phyloP scores from a whole-genome alignment of 352 stramenopile genomes.

The Aphanomyces cochlioides region DNA sequence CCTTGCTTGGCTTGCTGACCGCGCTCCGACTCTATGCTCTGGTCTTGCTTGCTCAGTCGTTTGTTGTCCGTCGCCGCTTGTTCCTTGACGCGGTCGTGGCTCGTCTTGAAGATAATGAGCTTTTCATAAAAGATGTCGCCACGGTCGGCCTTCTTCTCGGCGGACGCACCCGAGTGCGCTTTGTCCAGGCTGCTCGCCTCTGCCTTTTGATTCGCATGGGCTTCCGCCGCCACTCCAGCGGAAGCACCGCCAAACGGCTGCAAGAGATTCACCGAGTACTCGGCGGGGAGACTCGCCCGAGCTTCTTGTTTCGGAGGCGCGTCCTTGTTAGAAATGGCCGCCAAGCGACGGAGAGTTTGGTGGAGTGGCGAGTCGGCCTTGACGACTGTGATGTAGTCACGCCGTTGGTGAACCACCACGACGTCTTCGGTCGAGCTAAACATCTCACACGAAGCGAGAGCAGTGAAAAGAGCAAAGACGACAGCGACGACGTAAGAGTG shows the following conservation, averaged over 20 bases:
- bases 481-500: too few species aligned
- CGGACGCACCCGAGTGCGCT: constrained; percentile 21
- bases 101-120: constrained; percentile 31
- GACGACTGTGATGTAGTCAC: too few species aligned
- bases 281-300: neutral
- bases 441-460: too few species aligned
- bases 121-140: constrained; percentile 31
- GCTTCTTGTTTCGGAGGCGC: too few species aligned
- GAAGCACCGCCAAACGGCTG: constrained; percentile 20
- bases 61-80: neutral
- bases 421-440: too few species aligned
- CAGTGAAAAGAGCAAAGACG: too few species aligned
- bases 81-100: constrained; percentile 28
- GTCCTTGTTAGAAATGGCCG: too few species aligned
- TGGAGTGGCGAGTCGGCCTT: too few species aligned
- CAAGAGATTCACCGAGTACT: constrained; percentile 6
- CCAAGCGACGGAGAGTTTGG: too few species aligned
- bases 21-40: neutral
- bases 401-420: too few species aligned
- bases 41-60: neutral
- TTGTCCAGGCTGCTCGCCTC: constrained; percentile 23
- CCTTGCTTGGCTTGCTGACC: neutral
- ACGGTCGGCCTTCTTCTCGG: constrained; percentile 28
- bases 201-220: neutral
- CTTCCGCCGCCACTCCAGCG: neutral